phyloP scores from a whole-genome alignment of 805 yeast genomes.

The Millerozyma acaciae region DNA sequence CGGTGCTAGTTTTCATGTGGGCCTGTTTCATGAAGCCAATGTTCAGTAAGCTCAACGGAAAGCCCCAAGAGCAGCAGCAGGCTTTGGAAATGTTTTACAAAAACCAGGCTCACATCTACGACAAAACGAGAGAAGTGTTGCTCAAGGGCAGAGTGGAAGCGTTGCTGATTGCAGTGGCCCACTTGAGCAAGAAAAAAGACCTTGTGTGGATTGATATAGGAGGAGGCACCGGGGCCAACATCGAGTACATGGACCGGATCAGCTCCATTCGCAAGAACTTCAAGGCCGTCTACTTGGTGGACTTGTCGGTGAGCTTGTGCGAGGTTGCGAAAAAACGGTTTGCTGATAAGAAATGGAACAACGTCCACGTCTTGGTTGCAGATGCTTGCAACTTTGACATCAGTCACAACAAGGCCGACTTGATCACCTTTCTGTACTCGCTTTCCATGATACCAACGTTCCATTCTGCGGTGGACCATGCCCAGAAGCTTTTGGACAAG shows the following conservation, averaged over 20 bases:
- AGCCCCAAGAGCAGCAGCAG: slow-evolving; percentile 48
- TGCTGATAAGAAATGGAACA: slow-evolving; percentile 38
- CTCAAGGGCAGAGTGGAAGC: slow-evolving; percentile 71
- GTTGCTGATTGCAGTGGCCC: slow-evolving; percentile 55
- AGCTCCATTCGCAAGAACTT: slow-evolving; percentile 47
- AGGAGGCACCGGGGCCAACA: slow-evolving; percentile 83
- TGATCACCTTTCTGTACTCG: slow-evolving; percentile 76
- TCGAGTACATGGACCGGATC: slow-evolving; percentile 66
- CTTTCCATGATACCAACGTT: slow-evolving; percentile 83
- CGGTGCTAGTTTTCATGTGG: slow-evolving; percentile 34
- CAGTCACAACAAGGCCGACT: slow-evolving; percentile 49
- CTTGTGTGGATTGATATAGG: slow-evolving; percentile 78
- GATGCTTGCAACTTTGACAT: slow-evolving; percentile 72
- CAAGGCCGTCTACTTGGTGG: slow-evolving; percentile 67
- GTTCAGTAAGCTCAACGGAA: slow-evolving; percentile 23
- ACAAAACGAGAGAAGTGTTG: slow-evolving; percentile 60
- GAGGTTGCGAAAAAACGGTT: slow-evolving; percentile 65
- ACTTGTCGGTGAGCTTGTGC: slow-evolving; percentile 73
- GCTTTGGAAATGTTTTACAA: slow-evolving; percentile 68
- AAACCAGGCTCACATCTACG: slow-evolving; percentile 75
- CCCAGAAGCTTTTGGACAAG: slow-evolving; percentile 47
- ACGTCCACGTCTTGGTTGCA: slow-evolving; percentile 65
- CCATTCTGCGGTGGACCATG: slow-evolving; percentile 73
- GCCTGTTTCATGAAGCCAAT: slow-evolving; percentile 62
- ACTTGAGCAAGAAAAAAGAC: slow-evolving; percentile 41